These are phyloP conservation scores for Poa annua DNA, from an alignment of 176 grass and related monocot genomes.

Conservation along the genomic window DNA sequence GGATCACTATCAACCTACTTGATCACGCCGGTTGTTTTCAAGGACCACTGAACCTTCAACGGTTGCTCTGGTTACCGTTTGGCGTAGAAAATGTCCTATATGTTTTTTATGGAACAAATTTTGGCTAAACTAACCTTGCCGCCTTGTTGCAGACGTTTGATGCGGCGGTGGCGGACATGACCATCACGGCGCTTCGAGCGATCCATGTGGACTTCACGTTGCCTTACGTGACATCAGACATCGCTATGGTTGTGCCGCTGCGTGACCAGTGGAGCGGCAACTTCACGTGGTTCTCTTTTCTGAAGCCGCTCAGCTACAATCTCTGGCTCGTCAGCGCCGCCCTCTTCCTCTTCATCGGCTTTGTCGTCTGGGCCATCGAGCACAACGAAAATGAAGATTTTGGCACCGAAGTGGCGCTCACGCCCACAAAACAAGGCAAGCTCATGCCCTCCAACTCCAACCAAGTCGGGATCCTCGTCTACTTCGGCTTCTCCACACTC, in stretches of 20 bases:
- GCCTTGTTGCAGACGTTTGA: constrained; percentile 50
- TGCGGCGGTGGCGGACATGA: constrained; percentile 71
- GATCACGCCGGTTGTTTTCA: too few relatives aligned
- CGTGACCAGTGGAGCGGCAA: constrained; percentile 39
- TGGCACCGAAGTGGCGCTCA: constrained; percentile 14
- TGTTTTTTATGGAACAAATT: background rate
- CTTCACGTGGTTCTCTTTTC: constrained; percentile 72
- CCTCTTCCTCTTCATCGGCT: constrained; percentile 68
- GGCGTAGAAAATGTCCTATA: too few relatives aligned
- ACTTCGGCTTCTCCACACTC: constrained; percentile 69
- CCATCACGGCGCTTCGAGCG: constrained; percentile 63
- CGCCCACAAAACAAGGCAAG: constrained; percentile 13
- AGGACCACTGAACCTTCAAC: too few relatives aligned
- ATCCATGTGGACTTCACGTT: constrained; percentile 67
- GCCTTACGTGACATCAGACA: constrained; percentile 54
- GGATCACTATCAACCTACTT: too few relatives aligned
- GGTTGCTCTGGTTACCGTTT: too few relatives aligned
- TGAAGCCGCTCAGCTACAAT: constrained; percentile 58
- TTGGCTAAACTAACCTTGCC: background rate
- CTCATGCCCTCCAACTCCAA: constrained; percentile 1
- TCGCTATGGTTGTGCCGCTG: constrained; percentile 66
- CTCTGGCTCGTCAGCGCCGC: constrained; percentile 56
- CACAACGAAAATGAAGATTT: constrained; percentile 62
- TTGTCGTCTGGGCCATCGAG: constrained; percentile 73
- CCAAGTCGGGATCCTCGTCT: constrained; percentile 59